phyloP scores from a whole-genome alignment of 192 early-diverging fungal species.

The Coemansia asiatica region DNA sequence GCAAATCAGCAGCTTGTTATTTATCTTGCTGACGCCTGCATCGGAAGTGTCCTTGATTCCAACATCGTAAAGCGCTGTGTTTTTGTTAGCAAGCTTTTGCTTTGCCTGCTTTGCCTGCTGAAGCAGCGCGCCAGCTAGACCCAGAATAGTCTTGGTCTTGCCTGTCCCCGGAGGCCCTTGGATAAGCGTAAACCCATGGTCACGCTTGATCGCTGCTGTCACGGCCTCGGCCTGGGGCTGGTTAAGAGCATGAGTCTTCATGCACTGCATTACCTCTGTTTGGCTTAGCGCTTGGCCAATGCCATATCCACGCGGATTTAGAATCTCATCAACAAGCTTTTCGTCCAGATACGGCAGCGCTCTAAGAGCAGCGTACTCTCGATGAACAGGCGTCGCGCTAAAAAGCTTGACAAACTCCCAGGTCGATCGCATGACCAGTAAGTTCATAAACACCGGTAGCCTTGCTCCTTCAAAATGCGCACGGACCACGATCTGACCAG shows the following conservation, averaged over 20 bases:
- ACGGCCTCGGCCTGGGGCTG: constrained; percentile 89
- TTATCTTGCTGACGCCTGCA: background rate
- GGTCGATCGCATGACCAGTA: constrained; percentile 35
- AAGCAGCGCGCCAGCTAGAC: constrained; percentile 70
- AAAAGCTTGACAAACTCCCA: constrained; percentile 56
- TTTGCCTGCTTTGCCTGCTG: constrained; percentile 13
- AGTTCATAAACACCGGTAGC: constrained; percentile 18
- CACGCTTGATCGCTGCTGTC: constrained; percentile 59
- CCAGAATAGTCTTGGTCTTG: constrained; percentile 90
- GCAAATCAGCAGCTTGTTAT: constrained; percentile 79
- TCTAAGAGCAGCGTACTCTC: constrained; percentile 81
- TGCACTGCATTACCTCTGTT: constrained; percentile 48
- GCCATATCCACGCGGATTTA: constrained; percentile 54
- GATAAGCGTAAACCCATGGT: constrained; percentile 82
- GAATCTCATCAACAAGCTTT: constrained; percentile 62
- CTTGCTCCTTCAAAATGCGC: constrained; percentile 24
- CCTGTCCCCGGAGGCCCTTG: constrained; percentile 76
- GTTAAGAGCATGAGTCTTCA: constrained; percentile 78
- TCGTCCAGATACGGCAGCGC: constrained; percentile 61
- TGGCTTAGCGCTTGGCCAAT: constrained; percentile 25
- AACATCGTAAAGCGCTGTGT: background rate
- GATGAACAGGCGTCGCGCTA: constrained; percentile 70
- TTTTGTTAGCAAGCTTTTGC: background rate
- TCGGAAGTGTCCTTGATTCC: background rate
- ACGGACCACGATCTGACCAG: constrained; percentile 32